Conservation (phyloP, 345 rosid species). For the Gossypium stocksii region DNA sequence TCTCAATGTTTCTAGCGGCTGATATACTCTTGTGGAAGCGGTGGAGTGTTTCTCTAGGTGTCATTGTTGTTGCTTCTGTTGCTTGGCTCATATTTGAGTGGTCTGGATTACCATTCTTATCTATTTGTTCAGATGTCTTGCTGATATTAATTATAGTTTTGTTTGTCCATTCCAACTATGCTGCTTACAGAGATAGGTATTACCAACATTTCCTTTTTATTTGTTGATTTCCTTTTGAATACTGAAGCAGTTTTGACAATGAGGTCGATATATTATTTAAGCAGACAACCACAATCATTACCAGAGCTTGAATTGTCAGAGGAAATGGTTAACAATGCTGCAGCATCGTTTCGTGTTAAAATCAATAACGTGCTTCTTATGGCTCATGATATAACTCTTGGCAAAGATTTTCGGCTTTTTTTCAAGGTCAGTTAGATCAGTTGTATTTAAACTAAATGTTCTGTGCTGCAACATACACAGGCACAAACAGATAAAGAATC, state of each 20-base stretch:
- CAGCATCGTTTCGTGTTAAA: slow-evolving; percentile 77
- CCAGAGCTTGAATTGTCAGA: slow-evolving; percentile 80
- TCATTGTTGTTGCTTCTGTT: slow-evolving; percentile 67
- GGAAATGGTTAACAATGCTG: slow-evolving; percentile 77
- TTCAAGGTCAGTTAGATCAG: slow-evolving; percentile 48
- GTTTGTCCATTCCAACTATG: not conserved
- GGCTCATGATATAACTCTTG: slow-evolving; percentile 85
- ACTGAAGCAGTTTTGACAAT: not conserved
- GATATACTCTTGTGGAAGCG: slow-evolving; percentile 80
- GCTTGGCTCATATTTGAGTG: slow-evolving; percentile 77
- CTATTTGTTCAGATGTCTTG: slow-evolving; percentile 76
- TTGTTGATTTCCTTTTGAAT: slow-evolving; percentile 1
- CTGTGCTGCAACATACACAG: not conserved
- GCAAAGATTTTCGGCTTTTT: slow-evolving; percentile 74
- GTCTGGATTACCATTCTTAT: slow-evolving; percentile 74
- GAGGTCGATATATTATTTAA: not conserved
- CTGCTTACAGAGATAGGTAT: slow-evolving; percentile 38
- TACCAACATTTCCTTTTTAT: not conserved
- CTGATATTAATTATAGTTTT: slow-evolving; percentile 43
- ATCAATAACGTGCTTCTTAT: slow-evolving; percentile 67
- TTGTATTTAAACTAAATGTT: not conserved
- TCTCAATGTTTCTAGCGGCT: slow-evolving; percentile 42
- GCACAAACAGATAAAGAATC: not conserved
- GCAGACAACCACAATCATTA: slow-evolving; percentile 34
- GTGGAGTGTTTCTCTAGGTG: slow-evolving; percentile 52